Conservation (phyloP, 2,329 filamentous ascomycete species). For the Fusarium sp. region DNA sequence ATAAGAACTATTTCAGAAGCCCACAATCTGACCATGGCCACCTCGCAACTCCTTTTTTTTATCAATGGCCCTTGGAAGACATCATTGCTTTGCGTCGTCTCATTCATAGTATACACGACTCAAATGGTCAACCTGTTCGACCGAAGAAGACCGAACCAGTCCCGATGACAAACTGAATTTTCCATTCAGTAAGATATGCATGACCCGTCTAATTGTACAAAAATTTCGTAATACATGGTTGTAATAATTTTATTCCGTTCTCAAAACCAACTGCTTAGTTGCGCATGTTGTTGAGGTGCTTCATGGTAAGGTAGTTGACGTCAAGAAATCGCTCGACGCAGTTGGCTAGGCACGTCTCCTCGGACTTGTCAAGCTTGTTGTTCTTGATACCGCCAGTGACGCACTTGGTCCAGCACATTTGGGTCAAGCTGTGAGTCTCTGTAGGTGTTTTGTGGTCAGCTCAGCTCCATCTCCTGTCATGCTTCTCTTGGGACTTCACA, state of each 20-base stretch:
- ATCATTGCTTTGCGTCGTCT: background rate
- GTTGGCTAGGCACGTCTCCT: constrained; percentile 88
- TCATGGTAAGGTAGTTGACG: constrained; percentile 84
- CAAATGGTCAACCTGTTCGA: constrained; percentile 9
- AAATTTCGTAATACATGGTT: constrained; percentile 9
- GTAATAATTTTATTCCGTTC: background rate
- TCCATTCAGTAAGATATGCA: background rate
- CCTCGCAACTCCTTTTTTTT: background rate
- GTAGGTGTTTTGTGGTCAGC: constrained; percentile 19
- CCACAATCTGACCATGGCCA: background rate
- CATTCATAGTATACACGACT: constrained; percentile 27
- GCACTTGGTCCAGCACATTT: constrained; percentile 96
- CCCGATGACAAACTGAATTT: background rate
- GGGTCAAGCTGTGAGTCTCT: constrained; percentile 68
- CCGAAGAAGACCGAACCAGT: background rate
- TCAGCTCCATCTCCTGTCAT: background rate
- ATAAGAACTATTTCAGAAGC: background rate
- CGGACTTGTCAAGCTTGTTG: constrained; percentile 77
- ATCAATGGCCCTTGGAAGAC: background rate
- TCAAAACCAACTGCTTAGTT: constrained; percentile 12
- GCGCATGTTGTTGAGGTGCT: constrained; percentile 77
- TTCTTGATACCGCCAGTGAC: constrained; percentile 78
- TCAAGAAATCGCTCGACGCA: constrained; percentile 96
- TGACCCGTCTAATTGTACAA: constrained; percentile 36
- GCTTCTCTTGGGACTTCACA: constrained; percentile 46